Percentiles rank a stretch among this genome's conserved stretches.
phyloP scores from a whole-genome alignment of 495 filamentous ascomycete genomes.

The Alectoria sarmentosa region DNA sequence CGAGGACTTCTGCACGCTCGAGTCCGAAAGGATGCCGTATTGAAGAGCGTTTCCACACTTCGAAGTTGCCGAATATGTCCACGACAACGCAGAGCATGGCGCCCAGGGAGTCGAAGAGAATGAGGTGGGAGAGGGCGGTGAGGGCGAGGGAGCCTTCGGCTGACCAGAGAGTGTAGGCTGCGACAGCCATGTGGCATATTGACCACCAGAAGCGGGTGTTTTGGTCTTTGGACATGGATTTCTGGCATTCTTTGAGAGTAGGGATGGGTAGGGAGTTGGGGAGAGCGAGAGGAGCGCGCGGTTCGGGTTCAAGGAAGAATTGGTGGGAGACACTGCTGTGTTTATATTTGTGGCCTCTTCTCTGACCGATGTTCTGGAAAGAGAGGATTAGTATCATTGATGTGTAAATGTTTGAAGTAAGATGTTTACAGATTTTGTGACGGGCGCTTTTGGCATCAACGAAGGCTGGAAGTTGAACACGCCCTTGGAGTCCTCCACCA shows the following conservation, averaged over 20 bases:
- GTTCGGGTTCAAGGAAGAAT: constrained; percentile 92
- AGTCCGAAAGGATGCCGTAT: constrained; percentile 92
- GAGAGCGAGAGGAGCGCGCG: constrained; percentile 75
- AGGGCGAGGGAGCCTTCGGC: constrained; percentile 84
- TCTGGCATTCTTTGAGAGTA: constrained; percentile 74
- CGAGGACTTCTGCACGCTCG: constrained; percentile 85
- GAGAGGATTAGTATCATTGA: constrained; percentile 10
- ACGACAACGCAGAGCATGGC: constrained; percentile 90
- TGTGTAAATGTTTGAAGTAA: constrained; percentile 6
- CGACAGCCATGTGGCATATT: constrained; percentile 74
- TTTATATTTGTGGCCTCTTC: constrained; percentile 95
- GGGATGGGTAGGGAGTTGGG: constrained; percentile 95
- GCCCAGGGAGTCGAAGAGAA: constrained; percentile 89
- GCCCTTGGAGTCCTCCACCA: constrained; percentile 38
- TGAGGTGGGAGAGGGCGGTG: constrained; percentile 85
- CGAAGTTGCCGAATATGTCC: constrained; percentile 90
- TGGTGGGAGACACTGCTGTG: constrained; percentile 95
- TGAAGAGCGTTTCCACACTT: constrained; percentile 90
- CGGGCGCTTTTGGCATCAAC: constrained; percentile 64
- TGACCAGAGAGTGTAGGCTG: constrained; percentile 75
- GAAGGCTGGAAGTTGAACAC: constrained; percentile 96
- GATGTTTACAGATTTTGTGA: constrained; percentile 66
- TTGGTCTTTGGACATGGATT: constrained; percentile 82
- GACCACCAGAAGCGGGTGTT: constrained; percentile 80
- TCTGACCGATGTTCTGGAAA: constrained; percentile 70